Evolutionary conservation across 1,139 yeast species (phyloP).

Genomic region (Blastobotrys illinoisensis): DNA sequence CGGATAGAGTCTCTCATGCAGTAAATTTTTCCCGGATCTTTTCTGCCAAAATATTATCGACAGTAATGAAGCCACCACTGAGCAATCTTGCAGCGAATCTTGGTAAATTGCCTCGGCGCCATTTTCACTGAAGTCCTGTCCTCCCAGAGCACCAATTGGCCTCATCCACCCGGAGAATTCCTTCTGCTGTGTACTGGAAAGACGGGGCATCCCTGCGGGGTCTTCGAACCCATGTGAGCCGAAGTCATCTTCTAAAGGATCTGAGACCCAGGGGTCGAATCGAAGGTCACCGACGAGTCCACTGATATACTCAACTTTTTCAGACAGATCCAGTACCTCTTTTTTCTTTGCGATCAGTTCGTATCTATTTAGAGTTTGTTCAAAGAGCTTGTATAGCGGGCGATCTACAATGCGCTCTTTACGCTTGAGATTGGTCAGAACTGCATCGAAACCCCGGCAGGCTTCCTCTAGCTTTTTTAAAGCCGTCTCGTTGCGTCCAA

Average conservation of each 20-base stretch:
- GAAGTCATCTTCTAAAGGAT: constrained; percentile 15
- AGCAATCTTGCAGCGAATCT: constrained; percentile 64
- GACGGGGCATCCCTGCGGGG: constrained; percentile 17
- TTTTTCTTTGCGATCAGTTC: constrained; percentile 3
- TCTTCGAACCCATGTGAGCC: constrained; percentile 14
- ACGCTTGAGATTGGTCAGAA: constrained; percentile 7
- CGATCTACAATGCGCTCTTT: not conserved
- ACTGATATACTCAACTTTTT: constrained; percentile 23
- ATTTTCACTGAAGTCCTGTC: constrained; percentile 13
- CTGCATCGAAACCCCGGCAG: constrained; percentile 13
- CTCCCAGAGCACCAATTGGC: constrained; percentile 20
- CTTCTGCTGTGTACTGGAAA: constrained; percentile 19
- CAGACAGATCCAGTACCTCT: constrained; percentile 14
- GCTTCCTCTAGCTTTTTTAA: constrained; percentile 14
- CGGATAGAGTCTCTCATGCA: constrained; percentile 23
- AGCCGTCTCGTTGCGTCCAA: constrained; percentile 22
- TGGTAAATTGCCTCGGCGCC: constrained; percentile 38
- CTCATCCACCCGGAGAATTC: constrained; percentile 25
- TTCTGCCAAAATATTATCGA: constrained; percentile 34
- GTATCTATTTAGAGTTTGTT: not conserved
- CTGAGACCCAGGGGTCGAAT: constrained; percentile 27
- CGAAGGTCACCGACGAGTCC: constrained; percentile 11
- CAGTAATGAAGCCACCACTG: constrained; percentile 63
- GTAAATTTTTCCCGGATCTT: constrained; percentile 17
- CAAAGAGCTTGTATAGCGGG: not conserved